Percentiles rank a stretch among this genome's conserved stretches.
Conservation (phyloP, 2,329 filamentous ascomycete genomes). For the Claviceps citrina region DNA sequence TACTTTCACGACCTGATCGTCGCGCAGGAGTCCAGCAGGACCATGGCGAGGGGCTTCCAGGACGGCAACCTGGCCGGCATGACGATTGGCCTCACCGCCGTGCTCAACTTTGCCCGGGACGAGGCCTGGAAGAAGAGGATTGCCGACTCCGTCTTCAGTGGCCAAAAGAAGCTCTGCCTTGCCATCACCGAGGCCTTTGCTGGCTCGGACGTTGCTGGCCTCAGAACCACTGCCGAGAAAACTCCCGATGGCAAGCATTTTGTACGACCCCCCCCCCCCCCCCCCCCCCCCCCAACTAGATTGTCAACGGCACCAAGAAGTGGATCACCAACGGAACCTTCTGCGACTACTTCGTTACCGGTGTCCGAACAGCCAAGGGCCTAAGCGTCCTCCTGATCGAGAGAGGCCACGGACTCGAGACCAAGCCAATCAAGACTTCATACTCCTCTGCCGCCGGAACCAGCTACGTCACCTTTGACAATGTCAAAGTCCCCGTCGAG, state of each 20-base stretch:
- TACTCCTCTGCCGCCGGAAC: conserved; percentile 71
- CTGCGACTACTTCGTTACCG: conserved; percentile 70
- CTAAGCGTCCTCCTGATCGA: conserved; percentile 64
- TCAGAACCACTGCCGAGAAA: conserved; percentile 65
- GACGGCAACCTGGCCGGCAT: conserved; percentile 81
- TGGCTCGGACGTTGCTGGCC: conserved; percentile 60
- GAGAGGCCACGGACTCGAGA: conserved; percentile 59
- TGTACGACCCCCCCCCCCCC: conserved; percentile 24
- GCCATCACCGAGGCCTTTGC: conserved; percentile 84
- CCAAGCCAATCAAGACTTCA: conserved; percentile 62
- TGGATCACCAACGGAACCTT: conserved; percentile 77
- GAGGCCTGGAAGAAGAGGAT: conserved; percentile 49
- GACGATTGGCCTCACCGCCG: conserved; percentile 65
- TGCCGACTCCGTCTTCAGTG: conserved; percentile 56
- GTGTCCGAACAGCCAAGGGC: conserved; percentile 64
- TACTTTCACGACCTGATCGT: conserved; percentile 75
- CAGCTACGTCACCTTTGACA: conserved; percentile 67
- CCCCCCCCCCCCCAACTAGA: conserved; percentile 13
- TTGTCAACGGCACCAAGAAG: conserved; percentile 63
- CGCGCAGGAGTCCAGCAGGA: conserved; percentile 55
- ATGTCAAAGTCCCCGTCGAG: conserved; percentile 69
- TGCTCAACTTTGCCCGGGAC: conserved; percentile 64
- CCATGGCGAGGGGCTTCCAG: conserved; percentile 64
- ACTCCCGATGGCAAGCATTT: conserved; percentile 62
- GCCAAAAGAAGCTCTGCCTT: conserved; percentile 76